Evolutionary conservation across 176 grass and related monocot species (phyloP), one percentile per base, ranked within the genome.

Genomic region (Themeda triandra): DNA sequence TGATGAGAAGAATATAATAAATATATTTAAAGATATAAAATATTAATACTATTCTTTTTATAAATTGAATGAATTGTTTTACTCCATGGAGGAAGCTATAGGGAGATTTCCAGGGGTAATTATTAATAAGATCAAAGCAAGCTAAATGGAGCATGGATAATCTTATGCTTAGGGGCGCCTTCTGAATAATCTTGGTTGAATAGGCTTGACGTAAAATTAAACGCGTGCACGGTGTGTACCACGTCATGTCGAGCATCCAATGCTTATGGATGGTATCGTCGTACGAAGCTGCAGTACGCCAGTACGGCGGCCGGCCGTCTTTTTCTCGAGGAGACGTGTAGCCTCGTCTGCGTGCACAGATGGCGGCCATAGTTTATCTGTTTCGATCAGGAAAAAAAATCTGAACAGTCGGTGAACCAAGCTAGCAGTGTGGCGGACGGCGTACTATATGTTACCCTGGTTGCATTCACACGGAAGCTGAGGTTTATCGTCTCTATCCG

Each of bases 311-410:
- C 77, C 15, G 46, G 46, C 46, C 48, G 48, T 51, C 48, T 19
- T 51, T 44, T 32, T 33, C 29, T 11, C 13, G 59, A 24, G 18
- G 10, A 35, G 66, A 68, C 84, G 84, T 79, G 65, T 62, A n/a
- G 37, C 11, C 21, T 17, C 18, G 49, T 21, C 18, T 21, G 21
- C 25, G 8, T 77, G 10, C 25, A 69, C 44, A 32, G 24, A 70
- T 37, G 66, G 84, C 76, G 65, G 66, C 66, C 30, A 4, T 74
- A 73, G 70, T 87, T 80, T 87, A 82, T 76, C 71, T 76, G 60
- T 36, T 87, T 7, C 62, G 17, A 19, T 51, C 48, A 18, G 21
- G 19, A 23, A 1, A 13, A 4, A 49, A 15, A 10, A 10, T 2
- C 7, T 5, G 37, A 39, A 1, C 49, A 53, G 49, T 53, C 49